Evolutionary conservation across 306 rosid genomes (phyloP).

Genomic region (Abrus pulchellus): DNA sequence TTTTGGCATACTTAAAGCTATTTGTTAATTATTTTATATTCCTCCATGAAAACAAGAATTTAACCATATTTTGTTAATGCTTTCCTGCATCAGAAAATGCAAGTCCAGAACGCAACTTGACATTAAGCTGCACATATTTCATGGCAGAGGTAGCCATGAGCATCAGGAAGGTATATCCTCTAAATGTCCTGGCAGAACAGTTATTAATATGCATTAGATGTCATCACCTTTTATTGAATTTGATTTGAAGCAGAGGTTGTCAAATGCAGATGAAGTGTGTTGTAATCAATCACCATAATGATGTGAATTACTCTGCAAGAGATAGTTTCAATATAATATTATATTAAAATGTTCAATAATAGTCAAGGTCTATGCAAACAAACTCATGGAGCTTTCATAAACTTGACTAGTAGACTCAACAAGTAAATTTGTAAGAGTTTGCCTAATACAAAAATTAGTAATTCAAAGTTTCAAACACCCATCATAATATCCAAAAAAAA

Average conservation of each 20-base stretch:
- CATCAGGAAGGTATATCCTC: slow-evolving; percentile 81
- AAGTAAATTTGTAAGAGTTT: no score
- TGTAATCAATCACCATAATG: slow-evolving; percentile 37
- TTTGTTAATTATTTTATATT: slow-evolving; percentile 30
- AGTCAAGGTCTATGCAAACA: no score
- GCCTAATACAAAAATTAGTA: neutral
- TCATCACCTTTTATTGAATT: slow-evolving; percentile 34
- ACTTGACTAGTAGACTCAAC: no score
- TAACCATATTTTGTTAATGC: slow-evolving; percentile 47
- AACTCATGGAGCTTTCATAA: no score
- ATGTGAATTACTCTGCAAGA: slow-evolving; percentile 25
- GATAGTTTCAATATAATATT: slow-evolving; percentile 23
- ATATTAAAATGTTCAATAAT: neutral
- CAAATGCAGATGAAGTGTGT: slow-evolving; percentile 23
- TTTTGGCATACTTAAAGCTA: slow-evolving; percentile 24
- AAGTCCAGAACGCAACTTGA: slow-evolving; percentile 83
- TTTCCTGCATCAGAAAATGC: slow-evolving; percentile 66
- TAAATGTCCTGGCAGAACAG: slow-evolving; percentile 22
- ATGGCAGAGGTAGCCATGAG: slow-evolving; percentile 95
- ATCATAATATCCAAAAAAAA: neutral
- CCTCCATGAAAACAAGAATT: slow-evolving; percentile 28
- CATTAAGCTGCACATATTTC: slow-evolving; percentile 78
- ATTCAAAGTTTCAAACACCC: neutral
- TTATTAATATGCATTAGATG: slow-evolving; percentile 33
- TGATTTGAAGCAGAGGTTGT: slow-evolving; percentile 30